Base-by-base conservation (phyloP, 352 stramenopile genomes). In the Phytophthora citricola region DNA sequence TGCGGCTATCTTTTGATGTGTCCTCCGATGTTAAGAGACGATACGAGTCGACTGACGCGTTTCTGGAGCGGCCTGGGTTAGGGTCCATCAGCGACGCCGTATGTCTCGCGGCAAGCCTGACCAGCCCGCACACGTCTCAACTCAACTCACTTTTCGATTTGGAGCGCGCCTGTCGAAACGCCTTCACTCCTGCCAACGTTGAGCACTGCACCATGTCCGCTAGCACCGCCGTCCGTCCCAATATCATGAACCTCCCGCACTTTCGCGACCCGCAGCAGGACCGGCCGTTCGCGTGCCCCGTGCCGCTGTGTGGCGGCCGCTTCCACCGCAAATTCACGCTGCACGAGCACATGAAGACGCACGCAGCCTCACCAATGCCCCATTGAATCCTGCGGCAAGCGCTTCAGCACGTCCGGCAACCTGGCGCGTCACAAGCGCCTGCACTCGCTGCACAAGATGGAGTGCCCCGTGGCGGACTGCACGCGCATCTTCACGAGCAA, bases 331-430 rank as follows among this genome's bases (percentile, higher is more conserved):
- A n/a, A n/a, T n/a, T n/a, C n/a, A n/a, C n/a, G n/a, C n/a, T n/a
- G n/a, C n/a, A n/a, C n/a, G 81, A 90, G 57, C 84, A 92, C 66
- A 69, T 89, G 43, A 91, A 91, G 76, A 92, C 80, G 26, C 84
- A 92, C 77, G 67, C 81, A 89, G 54, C 82, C 85, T 6, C 81
- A 90, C 55, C 52, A 73, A 47, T 92, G 83, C 49, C 76, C 81
- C 58, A 60, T 72, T 41, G 63, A 81, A 58, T 77, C 26, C 5
- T 88, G 79, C 53, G 74, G 69, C 57, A 87, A 84, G 55, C 77
- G 76, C 47, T 88, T 88, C 60, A 82, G 68, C 29, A 88, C 79
- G 24, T 81, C 79, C 2, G 76, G 79, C 52, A 88, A 88, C 66
- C 66, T 87, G 46, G 72, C 77, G 41, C 81, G 83, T 46, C 85